Conservation (phyloP, 176 grass and related monocot genomes). For the Echinochloa phyllopogon region DNA sequence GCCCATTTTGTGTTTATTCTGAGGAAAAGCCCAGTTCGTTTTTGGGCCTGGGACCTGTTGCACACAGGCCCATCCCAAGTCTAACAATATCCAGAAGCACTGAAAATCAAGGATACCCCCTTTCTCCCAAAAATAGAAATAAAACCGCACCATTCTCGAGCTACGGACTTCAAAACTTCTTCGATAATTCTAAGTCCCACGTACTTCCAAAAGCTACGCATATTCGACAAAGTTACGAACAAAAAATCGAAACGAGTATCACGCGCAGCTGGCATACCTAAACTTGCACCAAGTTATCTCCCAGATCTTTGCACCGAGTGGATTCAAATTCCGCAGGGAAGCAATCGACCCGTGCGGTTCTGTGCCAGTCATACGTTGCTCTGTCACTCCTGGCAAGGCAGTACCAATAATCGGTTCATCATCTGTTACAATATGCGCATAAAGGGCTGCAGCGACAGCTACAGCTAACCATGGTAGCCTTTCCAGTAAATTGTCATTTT, state of each 20-base stretch:
- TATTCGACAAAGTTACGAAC: neutral
- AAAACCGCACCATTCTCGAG: neutral
- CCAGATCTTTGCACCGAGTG: conserved; percentile 14
- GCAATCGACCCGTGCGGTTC: neutral
- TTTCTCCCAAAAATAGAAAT: neutral
- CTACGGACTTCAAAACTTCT: neutral
- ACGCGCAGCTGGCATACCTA: neutral
- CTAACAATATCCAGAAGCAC: neutral
- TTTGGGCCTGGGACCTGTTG: too few relatives aligned
- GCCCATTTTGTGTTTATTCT: too few relatives aligned
- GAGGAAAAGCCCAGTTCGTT: too few relatives aligned
- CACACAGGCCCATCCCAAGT: too few relatives aligned
- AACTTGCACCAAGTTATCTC: conserved; percentile 15
- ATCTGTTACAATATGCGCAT: conserved; percentile 7
- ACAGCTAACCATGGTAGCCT: conserved; percentile 7
- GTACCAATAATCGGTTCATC: neutral
- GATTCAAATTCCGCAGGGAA: conserved; percentile 2
- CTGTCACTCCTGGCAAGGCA: conserved; percentile 4
- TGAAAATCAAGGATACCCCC: neutral
- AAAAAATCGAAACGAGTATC: neutral
- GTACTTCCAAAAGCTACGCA: neutral
- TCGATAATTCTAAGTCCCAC: neutral
- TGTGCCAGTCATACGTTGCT: neutral
- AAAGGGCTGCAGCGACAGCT: neutral
- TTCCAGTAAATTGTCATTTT: conserved; percentile 30